A percentile compares a stretch with the other conserved stretches of the same genome.
Evolutionary conservation across 805 yeast species (phyloP).

Genomic region (Kodamaea leandrae): DNA sequence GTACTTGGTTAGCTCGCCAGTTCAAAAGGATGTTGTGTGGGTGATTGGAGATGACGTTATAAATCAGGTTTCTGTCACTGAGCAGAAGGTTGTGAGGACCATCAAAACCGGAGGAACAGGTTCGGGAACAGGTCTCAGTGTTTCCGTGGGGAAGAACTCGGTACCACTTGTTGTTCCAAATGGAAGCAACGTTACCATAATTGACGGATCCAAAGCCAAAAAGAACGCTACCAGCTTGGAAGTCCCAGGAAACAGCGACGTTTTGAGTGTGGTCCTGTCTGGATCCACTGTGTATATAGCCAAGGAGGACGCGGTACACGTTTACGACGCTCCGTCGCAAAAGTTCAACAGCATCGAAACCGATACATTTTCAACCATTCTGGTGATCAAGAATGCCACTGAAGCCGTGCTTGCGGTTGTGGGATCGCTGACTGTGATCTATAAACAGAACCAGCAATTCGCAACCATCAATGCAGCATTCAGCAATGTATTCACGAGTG

Average conservation of each 20-base stretch:
- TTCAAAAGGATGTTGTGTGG: constrained; percentile 20
- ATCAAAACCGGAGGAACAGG: constrained; percentile 20
- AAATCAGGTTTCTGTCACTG: constrained; percentile 26
- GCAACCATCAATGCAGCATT: constrained; percentile 11
- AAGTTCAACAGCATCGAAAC: background rate
- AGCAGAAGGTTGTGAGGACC: constrained; percentile 22
- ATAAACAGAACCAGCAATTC: background rate
- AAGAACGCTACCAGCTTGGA: constrained; percentile 6
- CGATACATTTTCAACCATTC: background rate
- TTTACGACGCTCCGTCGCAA: background rate
- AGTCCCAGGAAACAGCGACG: constrained; percentile 3
- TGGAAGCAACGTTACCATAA: constrained; percentile 12
- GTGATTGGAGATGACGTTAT: constrained; percentile 18
- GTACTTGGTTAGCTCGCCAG: background rate
- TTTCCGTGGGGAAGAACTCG: constrained; percentile 15
- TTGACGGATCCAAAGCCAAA: constrained; percentile 23
- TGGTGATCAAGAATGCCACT: background rate
- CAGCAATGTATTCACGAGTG: constrained; percentile 29
- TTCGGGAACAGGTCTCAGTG: background rate
- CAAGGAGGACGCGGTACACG: background rate
- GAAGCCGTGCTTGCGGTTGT: constrained; percentile 1
- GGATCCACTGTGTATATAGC: background rate
- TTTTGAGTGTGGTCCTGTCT: background rate
- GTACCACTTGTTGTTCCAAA: constrained; percentile 8
- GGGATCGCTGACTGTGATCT: background rate